phyloP scores from a whole-genome alignment of 2,329 filamentous ascomycete genomes.

The Mycogone perniciosa region DNA sequence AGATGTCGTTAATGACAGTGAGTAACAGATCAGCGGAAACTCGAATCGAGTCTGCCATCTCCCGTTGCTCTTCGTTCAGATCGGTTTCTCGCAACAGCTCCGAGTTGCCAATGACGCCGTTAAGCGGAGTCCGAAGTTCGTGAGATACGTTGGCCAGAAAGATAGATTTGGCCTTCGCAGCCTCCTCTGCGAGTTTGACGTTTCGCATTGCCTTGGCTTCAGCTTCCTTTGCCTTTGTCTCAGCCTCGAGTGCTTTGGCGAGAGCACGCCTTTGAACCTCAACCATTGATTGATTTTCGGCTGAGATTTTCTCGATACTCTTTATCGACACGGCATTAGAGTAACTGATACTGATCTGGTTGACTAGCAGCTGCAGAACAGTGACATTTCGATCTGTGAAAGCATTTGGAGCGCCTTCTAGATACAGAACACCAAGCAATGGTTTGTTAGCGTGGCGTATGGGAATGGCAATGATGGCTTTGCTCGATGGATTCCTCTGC shows the following conservation, averaged over 20 bases:
- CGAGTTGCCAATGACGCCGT: constrained; percentile 83
- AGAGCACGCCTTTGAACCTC: constrained; percentile 69
- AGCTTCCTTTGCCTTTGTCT: constrained; percentile 69
- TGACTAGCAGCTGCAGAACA: constrained; percentile 64
- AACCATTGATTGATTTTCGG: constrained; percentile 72
- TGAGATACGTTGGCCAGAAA: constrained; percentile 77
- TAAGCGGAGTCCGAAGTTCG: constrained; percentile 74
- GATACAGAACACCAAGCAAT: constrained; percentile 67
- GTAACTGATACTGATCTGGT: constrained; percentile 70
- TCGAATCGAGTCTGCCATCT: constrained; percentile 82
- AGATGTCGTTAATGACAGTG: constrained; percentile 91
- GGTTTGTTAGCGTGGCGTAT: constrained; percentile 67
- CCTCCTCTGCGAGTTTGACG: constrained; percentile 76
- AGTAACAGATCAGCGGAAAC: constrained; percentile 80
- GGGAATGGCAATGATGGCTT: constrained; percentile 72
- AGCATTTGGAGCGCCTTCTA: constrained; percentile 66
- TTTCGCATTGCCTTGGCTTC: constrained; percentile 72
- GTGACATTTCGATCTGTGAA: constrained; percentile 70
- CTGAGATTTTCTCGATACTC: constrained; percentile 69
- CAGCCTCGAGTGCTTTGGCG: constrained; percentile 63
- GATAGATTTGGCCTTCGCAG: constrained; percentile 75
- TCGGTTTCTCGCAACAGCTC: constrained; percentile 73
- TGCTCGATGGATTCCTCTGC: constrained; percentile 60
- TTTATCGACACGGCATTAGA: constrained; percentile 63
- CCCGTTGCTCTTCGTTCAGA: constrained; percentile 68